Percentiles rank a stretch among this genome's conserved stretches.
phyloP scores from a whole-genome alignment of 306 rosid species.

The Rosa persica region DNA sequence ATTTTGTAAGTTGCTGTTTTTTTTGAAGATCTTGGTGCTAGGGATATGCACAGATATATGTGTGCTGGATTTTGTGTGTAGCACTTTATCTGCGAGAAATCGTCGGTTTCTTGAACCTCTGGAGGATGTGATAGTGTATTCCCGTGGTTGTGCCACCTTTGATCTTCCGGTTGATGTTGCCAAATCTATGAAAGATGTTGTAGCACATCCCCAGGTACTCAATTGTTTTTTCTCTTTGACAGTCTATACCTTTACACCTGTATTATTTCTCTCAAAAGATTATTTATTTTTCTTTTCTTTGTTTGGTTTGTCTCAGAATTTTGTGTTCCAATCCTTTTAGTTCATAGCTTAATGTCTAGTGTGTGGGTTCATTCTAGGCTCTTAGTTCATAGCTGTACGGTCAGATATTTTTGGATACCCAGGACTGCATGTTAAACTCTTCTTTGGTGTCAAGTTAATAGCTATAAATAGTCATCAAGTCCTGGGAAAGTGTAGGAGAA shows the following conservation, averaged over 20 bases:
- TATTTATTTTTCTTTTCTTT: background rate
- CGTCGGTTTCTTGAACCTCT: slow-evolving; percentile 64
- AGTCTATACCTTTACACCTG: background rate
- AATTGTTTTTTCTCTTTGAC: background rate
- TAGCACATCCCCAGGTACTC: slow-evolving; percentile 88
- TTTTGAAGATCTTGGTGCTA: slow-evolving; percentile 65
- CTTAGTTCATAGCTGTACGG: background rate
- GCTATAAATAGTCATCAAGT: background rate
- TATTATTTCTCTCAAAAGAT: background rate
- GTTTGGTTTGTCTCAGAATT: background rate
- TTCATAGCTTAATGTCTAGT: background rate
- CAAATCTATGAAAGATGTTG: slow-evolving; percentile 46
- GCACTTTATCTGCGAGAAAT: slow-evolving; percentile 70
- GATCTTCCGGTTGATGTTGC: slow-evolving; percentile 73
- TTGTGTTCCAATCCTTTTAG: background rate
- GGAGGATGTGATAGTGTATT: slow-evolving; percentile 77
- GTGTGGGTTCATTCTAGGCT: background rate
- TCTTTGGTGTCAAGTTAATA: background rate
- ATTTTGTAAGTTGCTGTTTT: slow-evolving; percentile 10
- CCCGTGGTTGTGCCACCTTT: slow-evolving; percentile 80
- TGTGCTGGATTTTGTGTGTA: slow-evolving; percentile 78
- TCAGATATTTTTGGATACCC: background rate
- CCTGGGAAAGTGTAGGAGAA: background rate
- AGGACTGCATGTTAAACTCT: background rate
- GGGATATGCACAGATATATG: slow-evolving; percentile 93